Evolutionary conservation across 192 early-diverging fungal genomes (phyloP).

Genomic region (Backusella luteola): DNA sequence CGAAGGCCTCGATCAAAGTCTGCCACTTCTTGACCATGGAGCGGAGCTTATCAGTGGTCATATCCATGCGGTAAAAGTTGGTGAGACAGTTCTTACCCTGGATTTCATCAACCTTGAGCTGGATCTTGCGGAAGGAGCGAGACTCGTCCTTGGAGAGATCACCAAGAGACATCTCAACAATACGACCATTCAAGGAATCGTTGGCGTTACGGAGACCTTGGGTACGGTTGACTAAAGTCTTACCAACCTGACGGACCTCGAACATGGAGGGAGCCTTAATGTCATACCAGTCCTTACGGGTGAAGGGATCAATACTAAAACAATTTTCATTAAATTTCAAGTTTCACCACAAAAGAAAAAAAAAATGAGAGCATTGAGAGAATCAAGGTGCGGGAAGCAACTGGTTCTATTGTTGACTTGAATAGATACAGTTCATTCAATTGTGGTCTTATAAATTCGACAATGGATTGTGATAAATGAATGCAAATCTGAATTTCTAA

Average conservation of each 20-base stretch:
- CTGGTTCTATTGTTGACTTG: neutral
- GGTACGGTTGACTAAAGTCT: slow-evolving; percentile 99
- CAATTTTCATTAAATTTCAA: neutral
- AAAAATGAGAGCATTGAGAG: neutral
- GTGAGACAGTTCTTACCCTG: too few species aligned
- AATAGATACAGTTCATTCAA: neutral
- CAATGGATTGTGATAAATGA: neutral
- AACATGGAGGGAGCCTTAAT: slow-evolving; percentile 98
- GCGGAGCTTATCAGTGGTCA: slow-evolving; percentile 99
- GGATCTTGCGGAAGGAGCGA: slow-evolving; percentile 96
- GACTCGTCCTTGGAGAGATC: slow-evolving; percentile 94
- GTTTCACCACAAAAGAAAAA: neutral
- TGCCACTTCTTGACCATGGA: slow-evolving; percentile 99
- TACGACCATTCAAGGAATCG: slow-evolving; percentile 95
- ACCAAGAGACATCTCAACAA: slow-evolving; percentile 94
- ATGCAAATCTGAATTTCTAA: neutral
- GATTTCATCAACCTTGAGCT: slow-evolving; percentile 59
- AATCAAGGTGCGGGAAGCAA: neutral
- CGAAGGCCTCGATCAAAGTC: slow-evolving; percentile 93
- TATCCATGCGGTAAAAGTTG: slow-evolving; percentile 77
- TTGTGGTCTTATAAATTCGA: neutral
- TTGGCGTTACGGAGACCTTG: slow-evolving; percentile 98
- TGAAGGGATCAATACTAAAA: slow-evolving; percentile 95
- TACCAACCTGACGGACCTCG: slow-evolving; percentile 91
- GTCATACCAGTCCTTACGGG: slow-evolving; percentile 99